phyloP scores from a whole-genome alignment of 306 rosid species.

The Citrullus colocynthis region DNA sequence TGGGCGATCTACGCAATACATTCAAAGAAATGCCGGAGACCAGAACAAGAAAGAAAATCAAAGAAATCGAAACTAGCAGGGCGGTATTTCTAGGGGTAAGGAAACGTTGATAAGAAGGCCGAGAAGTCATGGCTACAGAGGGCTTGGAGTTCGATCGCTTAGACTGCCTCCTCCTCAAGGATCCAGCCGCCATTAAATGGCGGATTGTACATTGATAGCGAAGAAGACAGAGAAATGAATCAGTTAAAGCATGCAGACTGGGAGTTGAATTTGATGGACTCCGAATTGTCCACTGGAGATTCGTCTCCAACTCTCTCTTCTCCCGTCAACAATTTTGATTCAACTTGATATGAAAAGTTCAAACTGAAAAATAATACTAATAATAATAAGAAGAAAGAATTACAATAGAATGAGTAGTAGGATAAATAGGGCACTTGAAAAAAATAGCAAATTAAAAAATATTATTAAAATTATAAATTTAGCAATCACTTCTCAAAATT shows the following conservation, averaged over 20 bases:
- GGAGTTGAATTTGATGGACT: background rate
- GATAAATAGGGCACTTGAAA: too few species aligned
- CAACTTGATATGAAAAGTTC: background rate
- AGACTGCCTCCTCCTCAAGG: conserved; percentile 31
- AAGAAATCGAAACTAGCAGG: conserved; percentile 17
- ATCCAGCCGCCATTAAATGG: conserved; percentile 36
- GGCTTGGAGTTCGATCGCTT: conserved; percentile 21
- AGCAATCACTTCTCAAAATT: too few species aligned
- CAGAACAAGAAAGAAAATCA: conserved; percentile 18
- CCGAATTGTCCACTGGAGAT: background rate
- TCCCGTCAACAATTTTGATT: background rate
- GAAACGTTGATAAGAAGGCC: conserved; percentile 12
- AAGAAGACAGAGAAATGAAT: background rate
- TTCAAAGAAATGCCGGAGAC: conserved; percentile 36
- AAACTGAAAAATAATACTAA: background rate
- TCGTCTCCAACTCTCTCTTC: background rate
- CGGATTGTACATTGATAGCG: background rate
- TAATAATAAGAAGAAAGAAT: too few species aligned
- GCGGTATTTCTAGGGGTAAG: conserved; percentile 4
- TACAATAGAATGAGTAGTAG: too few species aligned
- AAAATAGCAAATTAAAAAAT: too few species aligned
- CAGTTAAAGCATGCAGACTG: background rate
- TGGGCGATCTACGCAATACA: conserved; percentile 15
- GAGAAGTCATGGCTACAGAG: conserved; percentile 31
- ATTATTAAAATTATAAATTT: too few species aligned